Percentiles rank a stretch among this genome's conserved stretches.
Conservation (phyloP, 225 moss, liverwort and hornwort species). For the Pseudisothecium myosuroides region DNA sequence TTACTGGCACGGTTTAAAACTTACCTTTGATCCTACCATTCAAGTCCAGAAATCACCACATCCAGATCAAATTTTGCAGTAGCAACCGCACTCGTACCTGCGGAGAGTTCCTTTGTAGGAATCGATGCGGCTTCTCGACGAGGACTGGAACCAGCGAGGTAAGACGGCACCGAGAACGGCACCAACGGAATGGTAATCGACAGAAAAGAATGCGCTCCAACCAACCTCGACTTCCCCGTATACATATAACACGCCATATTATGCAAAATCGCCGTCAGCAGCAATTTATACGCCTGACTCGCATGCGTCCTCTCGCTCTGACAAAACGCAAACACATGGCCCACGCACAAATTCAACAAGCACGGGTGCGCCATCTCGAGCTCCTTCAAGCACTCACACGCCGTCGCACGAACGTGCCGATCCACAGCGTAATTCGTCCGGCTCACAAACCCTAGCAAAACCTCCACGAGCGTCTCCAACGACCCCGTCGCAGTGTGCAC, state of each 20-base stretch:
- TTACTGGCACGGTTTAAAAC: background rate
- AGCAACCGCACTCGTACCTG: slow-evolving; percentile 11
- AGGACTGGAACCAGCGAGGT: slow-evolving; percentile 38
- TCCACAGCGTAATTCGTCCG: slow-evolving; percentile 72
- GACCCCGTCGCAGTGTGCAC: slow-evolving; percentile 51
- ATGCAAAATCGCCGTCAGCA: slow-evolving; percentile 79
- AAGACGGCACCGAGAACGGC: slow-evolving; percentile 74
- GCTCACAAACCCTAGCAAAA: slow-evolving; percentile 63
- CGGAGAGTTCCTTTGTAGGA: slow-evolving; percentile 43
- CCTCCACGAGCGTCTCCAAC: slow-evolving; percentile 60
- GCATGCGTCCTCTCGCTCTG: slow-evolving; percentile 85
- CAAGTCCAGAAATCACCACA: background rate
- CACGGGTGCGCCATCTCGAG: slow-evolving; percentile 95
- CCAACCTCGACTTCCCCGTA: slow-evolving; percentile 49
- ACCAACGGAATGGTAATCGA: slow-evolving; percentile 74
- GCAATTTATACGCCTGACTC: slow-evolving; percentile 75
- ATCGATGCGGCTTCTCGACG: slow-evolving; percentile 27
- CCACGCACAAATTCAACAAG: slow-evolving; percentile 58
- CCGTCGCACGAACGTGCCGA: slow-evolving; percentile 75
- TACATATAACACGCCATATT: slow-evolving; percentile 86
- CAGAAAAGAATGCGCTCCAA: slow-evolving; percentile 52
- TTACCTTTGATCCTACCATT: background rate
- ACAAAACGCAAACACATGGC: slow-evolving; percentile 70
- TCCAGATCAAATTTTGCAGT: background rate
- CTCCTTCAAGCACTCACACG: slow-evolving; percentile 91